phyloP scores from a whole-genome alignment of 768 basidiomycete genomes.

The Boletus huronensis region DNA sequence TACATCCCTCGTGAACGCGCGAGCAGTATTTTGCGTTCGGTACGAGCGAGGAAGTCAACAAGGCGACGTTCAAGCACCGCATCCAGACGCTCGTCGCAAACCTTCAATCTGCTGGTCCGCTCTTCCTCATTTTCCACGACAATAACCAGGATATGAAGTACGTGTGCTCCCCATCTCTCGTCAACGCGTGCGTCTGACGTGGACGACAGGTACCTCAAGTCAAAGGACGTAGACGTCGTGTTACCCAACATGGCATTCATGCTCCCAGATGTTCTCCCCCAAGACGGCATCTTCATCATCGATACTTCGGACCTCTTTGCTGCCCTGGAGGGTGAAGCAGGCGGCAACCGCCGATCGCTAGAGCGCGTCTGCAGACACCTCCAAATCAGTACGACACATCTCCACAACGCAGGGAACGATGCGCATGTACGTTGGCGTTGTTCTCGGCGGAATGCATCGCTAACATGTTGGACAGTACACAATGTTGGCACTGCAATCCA shows the following conservation, averaged over 20 bases:
- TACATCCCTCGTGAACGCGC: neutral
- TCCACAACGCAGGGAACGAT: conserved; percentile 89
- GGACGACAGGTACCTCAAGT: conserved; percentile 49
- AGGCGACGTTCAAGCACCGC: conserved; percentile 46
- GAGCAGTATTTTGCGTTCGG: conserved; percentile 67
- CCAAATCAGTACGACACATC: conserved; percentile 47
- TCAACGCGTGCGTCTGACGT: neutral
- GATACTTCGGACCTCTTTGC: conserved; percentile 76
- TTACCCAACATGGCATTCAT: conserved; percentile 49
- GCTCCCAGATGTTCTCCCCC: conserved; percentile 54
- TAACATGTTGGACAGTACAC: conserved; percentile 54
- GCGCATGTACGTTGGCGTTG: conserved; percentile 54
- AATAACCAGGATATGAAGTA: conserved; percentile 74
- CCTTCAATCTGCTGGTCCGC: conserved; percentile 46
- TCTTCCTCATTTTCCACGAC: conserved; percentile 84
- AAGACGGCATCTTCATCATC: conserved; percentile 56
- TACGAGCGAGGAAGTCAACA: conserved; percentile 50
- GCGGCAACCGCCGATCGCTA: conserved; percentile 51
- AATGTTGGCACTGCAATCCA: conserved; percentile 56
- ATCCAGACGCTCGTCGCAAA: conserved; percentile 45
- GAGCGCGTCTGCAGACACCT: conserved; percentile 62
- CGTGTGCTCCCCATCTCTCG: neutral
- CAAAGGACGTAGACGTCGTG: conserved; percentile 46
- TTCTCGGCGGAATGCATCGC: neutral
- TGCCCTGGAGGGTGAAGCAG: conserved; percentile 62